These are phyloP conservation scores for Paramecium caudatum DNA, from an alignment of 73 alveolate species.

Conservation along the genomic window DNA sequence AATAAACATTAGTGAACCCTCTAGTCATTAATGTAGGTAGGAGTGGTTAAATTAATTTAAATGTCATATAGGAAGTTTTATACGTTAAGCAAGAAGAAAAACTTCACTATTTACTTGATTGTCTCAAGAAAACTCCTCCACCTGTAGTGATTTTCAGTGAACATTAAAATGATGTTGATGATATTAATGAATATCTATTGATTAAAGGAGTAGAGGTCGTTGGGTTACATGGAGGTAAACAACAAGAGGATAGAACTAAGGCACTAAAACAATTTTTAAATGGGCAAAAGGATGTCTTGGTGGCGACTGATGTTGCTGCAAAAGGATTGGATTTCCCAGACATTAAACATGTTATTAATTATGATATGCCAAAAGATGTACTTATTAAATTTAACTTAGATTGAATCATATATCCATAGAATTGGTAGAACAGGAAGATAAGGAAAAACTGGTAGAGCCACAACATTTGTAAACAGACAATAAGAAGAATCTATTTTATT, in stretches of 20 bases:
- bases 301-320: slow-evolving; percentile 95
- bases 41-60: slow-evolving; percentile 79
- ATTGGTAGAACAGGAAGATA: slow-evolving; percentile 79
- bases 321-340: slow-evolving; percentile 90
- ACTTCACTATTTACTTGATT: slow-evolving; percentile 78
- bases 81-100: slow-evolving; percentile 80
- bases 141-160: slow-evolving; percentile 84
- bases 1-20: slow-evolving; percentile 82
- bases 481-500: slow-evolving; percentile 69
- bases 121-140: slow-evolving; percentile 82
- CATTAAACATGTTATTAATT: slow-evolving; percentile 89
- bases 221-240: slow-evolving; percentile 80
- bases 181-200: slow-evolving; percentile 76
- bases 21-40: slow-evolving; percentile 76
- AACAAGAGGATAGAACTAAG: slow-evolving; percentile 81
- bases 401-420: slow-evolving; percentile 80
- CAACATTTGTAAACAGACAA: slow-evolving; percentile 75
- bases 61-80: slow-evolving; percentile 71
- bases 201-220: slow-evolving; percentile 76
- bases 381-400: slow-evolving; percentile 12
- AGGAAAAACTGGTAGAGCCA: slow-evolving; percentile 78
- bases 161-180: slow-evolving; percentile 75
- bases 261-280: slow-evolving; percentile 83
- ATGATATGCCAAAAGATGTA: slow-evolving; percentile 92
- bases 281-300: slow-evolving; percentile 86